Base-by-base conservation (phyloP, 2,329 filamentous ascomycete species). In the Xylaria sp. region DNA sequence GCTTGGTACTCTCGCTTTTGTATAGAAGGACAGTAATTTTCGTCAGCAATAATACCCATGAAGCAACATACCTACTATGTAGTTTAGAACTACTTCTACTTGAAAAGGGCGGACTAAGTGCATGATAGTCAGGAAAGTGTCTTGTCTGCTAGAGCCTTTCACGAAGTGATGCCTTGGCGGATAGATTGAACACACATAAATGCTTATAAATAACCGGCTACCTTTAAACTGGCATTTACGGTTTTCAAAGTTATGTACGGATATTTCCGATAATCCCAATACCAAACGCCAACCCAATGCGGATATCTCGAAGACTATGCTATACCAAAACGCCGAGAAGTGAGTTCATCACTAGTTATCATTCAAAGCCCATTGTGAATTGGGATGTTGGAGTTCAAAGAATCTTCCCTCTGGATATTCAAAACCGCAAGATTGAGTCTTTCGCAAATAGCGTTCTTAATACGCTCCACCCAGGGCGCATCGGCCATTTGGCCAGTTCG, bases 381-480 rank as follows among this genome's bases (percentile, higher is more conserved):
- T 19, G 69, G 65, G 5, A 56, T 12, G 12, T 65, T 61, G 4
- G 69, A 72, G 6, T 65, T 34, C 9, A 73, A 53, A 51, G 66
- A 61, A 48, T 64, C 65, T 9, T 14, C 39, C 9, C 55, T 66
- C 17, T 58, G 39, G 3, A 65, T 8, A 39, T 74, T 73, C 5
- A 75, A 61, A 27, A 75, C 57, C 8, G 48, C 65, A 9, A 73
- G 59, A 21, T 73, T 66, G 6, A 76, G 48, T 47, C 68, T 71
- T 11, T 74, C 65, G 32, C 57, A 69, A 42, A 76, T 63, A 17
- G 57, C 67, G 7, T 30, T 42, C 54, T 71, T 47, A 30, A 77
- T 69, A 8, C 72, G 73, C 19, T 75, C 73, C 24, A 77, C 47
- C 75, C 75, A 75, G 19, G 74, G 74, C 17, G 68, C 72, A 55